Percentiles rank a stretch among this genome's conserved stretches.
These are phyloP conservation scores for Nannochloris sp. DNA, from an alignment of 139 green algal genomes.

Conservation along the genomic window DNA sequence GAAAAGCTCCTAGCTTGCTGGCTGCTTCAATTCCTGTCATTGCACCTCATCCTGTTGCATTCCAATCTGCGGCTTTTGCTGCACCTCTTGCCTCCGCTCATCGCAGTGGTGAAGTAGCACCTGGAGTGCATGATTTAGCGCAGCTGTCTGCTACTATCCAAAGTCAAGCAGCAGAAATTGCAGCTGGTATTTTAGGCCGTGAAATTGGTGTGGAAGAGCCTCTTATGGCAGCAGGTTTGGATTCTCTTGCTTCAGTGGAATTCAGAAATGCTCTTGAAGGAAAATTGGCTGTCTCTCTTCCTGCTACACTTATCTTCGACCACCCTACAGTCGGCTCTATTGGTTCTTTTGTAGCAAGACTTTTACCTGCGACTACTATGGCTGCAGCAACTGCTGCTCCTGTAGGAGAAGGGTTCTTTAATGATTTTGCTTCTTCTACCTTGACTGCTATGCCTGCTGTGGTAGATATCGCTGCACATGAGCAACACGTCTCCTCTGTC, in stretches of 20 bases:
- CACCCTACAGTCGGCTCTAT: conserved; percentile 39
- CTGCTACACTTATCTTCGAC: conserved; percentile 40
- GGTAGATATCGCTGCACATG: background rate
- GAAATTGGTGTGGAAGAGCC: conserved; percentile 43
- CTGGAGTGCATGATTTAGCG: background rate
- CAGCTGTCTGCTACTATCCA: no score
- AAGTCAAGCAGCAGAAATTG: no score
- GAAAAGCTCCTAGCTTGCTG: background rate
- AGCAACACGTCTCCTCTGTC: background rate
- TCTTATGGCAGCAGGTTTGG: conserved; percentile 69
- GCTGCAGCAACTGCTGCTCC: background rate
- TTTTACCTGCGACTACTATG: background rate
- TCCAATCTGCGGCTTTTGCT: background rate
- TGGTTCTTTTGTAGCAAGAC: background rate
- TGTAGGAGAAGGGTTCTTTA: background rate
- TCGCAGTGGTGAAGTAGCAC: no score
- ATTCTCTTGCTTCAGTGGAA: conserved; percentile 57
- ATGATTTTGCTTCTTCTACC: background rate
- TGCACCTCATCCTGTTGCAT: background rate
- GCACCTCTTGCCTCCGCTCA: no score
- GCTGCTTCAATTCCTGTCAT: background rate
- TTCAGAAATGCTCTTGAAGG: conserved; percentile 33
- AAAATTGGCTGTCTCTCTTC: conserved; percentile 34
- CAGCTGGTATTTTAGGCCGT: background rate
- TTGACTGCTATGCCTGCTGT: background rate